phyloP scores from a whole-genome alignment of 1,284 basidiomycete genomes.

The Trametes pubescens region DNA sequence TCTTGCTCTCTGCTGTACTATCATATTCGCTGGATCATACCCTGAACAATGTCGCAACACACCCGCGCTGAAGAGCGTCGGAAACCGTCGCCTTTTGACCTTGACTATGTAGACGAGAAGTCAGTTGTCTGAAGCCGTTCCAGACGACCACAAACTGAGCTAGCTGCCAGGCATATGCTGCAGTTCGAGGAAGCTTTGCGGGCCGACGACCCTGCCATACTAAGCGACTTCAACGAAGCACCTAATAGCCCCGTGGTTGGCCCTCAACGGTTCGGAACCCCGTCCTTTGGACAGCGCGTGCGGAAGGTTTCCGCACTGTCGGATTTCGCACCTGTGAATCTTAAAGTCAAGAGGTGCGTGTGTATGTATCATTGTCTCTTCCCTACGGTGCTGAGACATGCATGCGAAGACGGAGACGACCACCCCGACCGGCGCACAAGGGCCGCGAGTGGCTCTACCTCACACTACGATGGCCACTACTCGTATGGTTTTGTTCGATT shows the following conservation, averaged over 20 bases:
- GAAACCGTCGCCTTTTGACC: slow-evolving; percentile 41
- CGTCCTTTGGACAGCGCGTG: slow-evolving; percentile 48
- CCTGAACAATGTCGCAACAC: slow-evolving; percentile 16
- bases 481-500: slow-evolving; percentile 62
- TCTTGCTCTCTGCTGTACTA: slow-evolving; percentile 18
- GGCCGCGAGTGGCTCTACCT: slow-evolving; percentile 84
- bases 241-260: slow-evolving; percentile 47
- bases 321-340: slow-evolving; percentile 93
- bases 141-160: background rate
- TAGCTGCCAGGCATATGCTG: slow-evolving; percentile 65
- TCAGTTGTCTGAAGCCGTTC: slow-evolving; percentile 44
- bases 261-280: slow-evolving; percentile 40
- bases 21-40: background rate
- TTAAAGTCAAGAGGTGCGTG: slow-evolving; percentile 74
- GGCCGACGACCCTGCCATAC: slow-evolving; percentile 62
- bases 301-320: slow-evolving; percentile 89
- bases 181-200: slow-evolving; percentile 74
- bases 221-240: slow-evolving; percentile 45
- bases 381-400: background rate
- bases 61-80: slow-evolving; percentile 9
- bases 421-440: slow-evolving; percentile 52
- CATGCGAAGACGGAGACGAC: slow-evolving; percentile 55
- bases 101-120: slow-evolving; percentile 78
- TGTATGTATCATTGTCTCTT: slow-evolving; percentile 17
- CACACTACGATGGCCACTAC: slow-evolving; percentile 87